Base-by-base conservation (phyloP, 2,329 filamentous ascomycete genomes). In the Pestalotiopsis fici region DNA sequence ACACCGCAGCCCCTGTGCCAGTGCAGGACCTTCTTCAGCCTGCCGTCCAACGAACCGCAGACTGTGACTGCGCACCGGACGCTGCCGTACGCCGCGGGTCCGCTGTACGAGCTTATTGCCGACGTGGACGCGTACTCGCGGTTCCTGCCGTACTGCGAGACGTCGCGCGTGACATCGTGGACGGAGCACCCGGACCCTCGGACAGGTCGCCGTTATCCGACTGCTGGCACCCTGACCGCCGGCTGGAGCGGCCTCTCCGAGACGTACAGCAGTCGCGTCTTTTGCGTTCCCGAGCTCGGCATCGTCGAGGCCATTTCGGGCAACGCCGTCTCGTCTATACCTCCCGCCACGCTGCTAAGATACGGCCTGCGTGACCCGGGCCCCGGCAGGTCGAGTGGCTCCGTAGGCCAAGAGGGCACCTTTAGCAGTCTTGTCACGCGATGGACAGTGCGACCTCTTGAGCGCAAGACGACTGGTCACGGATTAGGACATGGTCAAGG, bases 131-230 rank as follows among this genome's bases (percentile, higher is more conserved):
- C 89, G 70, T 99, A 99, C 87, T 84, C 87, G 47, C 79, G 84
- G 71, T 99, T 98, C 85, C 88, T 99, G n/a, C 96, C 96, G 12
- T 98, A 97, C 86, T 97, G 95, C 82, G 87, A 88, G 56, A 85
- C 84, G 59, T 95, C 93, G 47, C 87, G 85, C 69, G 94, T 98
- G 54, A 97, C 94, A 1, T 84, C 86, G 67, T 94, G 91, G 87
- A 91, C 93, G 6, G 65, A 77, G 13, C 83, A 88, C 3, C 27
- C 64, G 12, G 35, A 59, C 15, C 55, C 64, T 9, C 2, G n/a
- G 57, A 50, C 21, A 4, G 80, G 81, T 31, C 84, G 83, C 55
- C 81, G 80, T 56, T 93, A 88, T 85, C 96, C 96, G 0, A 86
- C 90, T 31, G 87, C 91, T 70, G 96, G 93, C 15, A 90, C 92